phyloP scores from a whole-genome alignment of 768 basidiomycete species.

The Brasilioporus rufonigricans region DNA sequence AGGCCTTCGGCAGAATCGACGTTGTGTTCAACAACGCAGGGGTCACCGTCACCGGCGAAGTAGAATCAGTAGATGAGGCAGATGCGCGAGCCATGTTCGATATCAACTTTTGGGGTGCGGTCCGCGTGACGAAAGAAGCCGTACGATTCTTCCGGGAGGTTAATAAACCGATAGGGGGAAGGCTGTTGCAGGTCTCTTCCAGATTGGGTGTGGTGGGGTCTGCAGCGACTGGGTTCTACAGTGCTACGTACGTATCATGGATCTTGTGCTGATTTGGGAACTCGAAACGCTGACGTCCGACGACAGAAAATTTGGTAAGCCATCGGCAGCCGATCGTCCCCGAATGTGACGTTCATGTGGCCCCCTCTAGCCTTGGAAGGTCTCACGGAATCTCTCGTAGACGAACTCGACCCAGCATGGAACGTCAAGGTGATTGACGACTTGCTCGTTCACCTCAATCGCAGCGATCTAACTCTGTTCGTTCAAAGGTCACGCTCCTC shows the following conservation, averaged over 20 bases:
- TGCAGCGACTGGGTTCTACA: constrained; percentile 19
- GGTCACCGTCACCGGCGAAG: constrained; percentile 27
- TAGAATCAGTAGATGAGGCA: constrained; percentile 34
- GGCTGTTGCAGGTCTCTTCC: constrained; percentile 40
- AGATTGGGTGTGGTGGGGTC: constrained; percentile 26
- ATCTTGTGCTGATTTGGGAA: not conserved
- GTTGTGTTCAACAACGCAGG: constrained; percentile 40
- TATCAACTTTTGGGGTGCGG: constrained; percentile 14
- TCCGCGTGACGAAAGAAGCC: constrained; percentile 29
- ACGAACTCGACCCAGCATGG: constrained; percentile 16
- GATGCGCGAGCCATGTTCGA: constrained; percentile 37
- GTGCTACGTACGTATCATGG: constrained; percentile 27
- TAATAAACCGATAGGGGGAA: constrained; percentile 38
- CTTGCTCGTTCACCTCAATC: not conserved
- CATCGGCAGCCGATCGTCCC: too few species aligned
- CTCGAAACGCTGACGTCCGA: not conserved
- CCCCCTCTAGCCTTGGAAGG: constrained; percentile 2
- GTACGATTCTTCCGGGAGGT: constrained; percentile 37
- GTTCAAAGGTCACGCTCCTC: constrained; percentile 15
- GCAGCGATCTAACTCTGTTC: not conserved
- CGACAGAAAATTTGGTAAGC: constrained; percentile 19
- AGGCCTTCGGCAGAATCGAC: constrained; percentile 34
- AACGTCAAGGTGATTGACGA: constrained; percentile 14
- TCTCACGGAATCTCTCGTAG: not conserved
- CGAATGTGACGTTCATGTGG: not conserved